These are phyloP conservation scores for Verticillium nonalfalfae DNA, from an alignment of 2,329 filamentous ascomycete genomes.

Conservation along the genomic window DNA sequence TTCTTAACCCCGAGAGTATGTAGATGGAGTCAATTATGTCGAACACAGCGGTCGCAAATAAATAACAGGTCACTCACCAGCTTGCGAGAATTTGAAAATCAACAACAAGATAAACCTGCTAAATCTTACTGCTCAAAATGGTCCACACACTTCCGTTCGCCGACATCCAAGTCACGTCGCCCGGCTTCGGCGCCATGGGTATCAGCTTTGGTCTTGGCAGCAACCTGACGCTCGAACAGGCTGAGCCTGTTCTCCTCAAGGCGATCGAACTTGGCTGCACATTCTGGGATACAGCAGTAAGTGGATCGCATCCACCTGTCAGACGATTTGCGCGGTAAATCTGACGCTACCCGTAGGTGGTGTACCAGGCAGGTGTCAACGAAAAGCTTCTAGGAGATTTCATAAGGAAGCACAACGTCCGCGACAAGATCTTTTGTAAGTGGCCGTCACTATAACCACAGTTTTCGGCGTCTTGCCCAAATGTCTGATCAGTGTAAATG, in stretches of 20 bases:
- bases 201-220: slow-evolving; percentile 34
- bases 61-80: too few relatives aligned
- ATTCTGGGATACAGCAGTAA: slow-evolving; percentile 38
- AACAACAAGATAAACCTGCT: neutral
- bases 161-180: slow-evolving; percentile 28
- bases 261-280: slow-evolving; percentile 39
- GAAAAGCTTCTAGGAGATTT: slow-evolving; percentile 44
- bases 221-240: slow-evolving; percentile 34
- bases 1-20: too few relatives aligned
- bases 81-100: too few relatives aligned
- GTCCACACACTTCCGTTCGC: slow-evolving; percentile 33
- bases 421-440: slow-evolving; percentile 40
- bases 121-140: slow-evolving; percentile 15
- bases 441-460: too few relatives aligned
- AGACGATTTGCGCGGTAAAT: neutral
- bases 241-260: slow-evolving; percentile 41
- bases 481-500: neutral
- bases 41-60: too few relatives aligned
- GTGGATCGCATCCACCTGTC: slow-evolving; percentile 7
- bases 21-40: too few relatives aligned
- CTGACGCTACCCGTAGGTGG: slow-evolving; percentile 23
- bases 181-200: slow-evolving; percentile 45
- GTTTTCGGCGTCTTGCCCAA: slow-evolving; percentile 6
- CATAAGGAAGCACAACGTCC: slow-evolving; percentile 41
- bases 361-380: slow-evolving; percentile 38